Conservation (phyloP, 225 moss, liverwort and hornwort genomes). For the Pseudoscleropodium purum region DNA sequence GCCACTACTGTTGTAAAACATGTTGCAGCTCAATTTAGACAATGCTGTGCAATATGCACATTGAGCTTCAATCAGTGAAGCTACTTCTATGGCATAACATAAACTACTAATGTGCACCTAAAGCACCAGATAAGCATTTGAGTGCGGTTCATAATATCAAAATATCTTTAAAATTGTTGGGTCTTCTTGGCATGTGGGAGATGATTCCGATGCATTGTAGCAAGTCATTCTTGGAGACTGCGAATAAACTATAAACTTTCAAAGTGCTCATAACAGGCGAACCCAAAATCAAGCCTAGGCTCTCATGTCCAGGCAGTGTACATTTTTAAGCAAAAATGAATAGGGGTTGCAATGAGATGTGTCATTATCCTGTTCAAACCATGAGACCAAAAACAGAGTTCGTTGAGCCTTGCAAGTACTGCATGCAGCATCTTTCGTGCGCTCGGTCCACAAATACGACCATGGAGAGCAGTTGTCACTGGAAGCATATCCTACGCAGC, state of each 20-base stretch:
- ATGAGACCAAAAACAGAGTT: not conserved
- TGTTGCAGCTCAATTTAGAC: not conserved
- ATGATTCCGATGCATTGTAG: not conserved
- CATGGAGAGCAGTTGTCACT: not conserved
- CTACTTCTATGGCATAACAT: not conserved
- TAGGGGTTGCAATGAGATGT: not conserved
- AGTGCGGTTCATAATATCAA: not conserved
- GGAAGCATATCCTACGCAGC: not conserved
- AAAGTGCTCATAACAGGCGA: not conserved
- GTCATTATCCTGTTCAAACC: not conserved
- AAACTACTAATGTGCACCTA: not conserved
- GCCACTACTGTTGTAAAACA: not conserved
- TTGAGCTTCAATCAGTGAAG: not conserved
- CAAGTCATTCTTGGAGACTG: not conserved
- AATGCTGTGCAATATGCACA: not conserved
- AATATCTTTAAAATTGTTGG: not conserved
- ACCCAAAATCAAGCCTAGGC: not conserved
- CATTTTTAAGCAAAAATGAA: not conserved
- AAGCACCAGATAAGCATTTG: not conserved
- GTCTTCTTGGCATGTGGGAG: not conserved
- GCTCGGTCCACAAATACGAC: not conserved
- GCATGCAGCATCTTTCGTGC: not conserved
- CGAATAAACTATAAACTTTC: not conserved
- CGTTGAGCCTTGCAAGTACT: not conserved
- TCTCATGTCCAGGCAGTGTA: not conserved